A percentile compares a stretch with the other conserved stretches of the same genome.
These are phyloP conservation scores for Collariella sp. DNA, from an alignment of 495 filamentous ascomycete genomes.

Conservation along the genomic window DNA sequence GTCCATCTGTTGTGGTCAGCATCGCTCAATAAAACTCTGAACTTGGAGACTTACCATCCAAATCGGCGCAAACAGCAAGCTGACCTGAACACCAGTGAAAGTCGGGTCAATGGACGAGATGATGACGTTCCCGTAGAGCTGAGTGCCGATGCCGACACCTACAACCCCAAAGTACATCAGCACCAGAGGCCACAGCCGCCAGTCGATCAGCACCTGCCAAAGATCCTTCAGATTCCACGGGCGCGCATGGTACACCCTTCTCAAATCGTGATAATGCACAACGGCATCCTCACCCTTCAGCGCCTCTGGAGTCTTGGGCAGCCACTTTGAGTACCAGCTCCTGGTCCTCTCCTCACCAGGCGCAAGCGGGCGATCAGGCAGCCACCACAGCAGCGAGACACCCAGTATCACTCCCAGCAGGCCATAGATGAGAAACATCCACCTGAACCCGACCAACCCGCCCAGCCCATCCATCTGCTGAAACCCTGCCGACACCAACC, in stretches of 20 bases:
- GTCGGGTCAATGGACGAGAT: constrained; percentile 66
- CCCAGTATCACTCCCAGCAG: constrained; percentile 63
- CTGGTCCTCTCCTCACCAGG: constrained; percentile 48
- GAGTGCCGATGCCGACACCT: constrained; percentile 81
- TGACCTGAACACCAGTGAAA: constrained; percentile 66
- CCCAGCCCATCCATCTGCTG: constrained; percentile 76
- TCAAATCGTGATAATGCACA: constrained; percentile 78
- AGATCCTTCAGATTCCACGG: constrained; percentile 66
- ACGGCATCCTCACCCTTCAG: constrained; percentile 69
- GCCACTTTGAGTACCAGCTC: constrained; percentile 45
- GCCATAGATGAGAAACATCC: constrained; percentile 93
- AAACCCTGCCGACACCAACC: constrained; percentile 83
- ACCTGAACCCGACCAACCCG: constrained; percentile 78
- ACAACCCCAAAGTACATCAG: constrained; percentile 95
- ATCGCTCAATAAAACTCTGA: background rate
- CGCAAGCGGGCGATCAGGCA: constrained; percentile 70
- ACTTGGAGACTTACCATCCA: constrained; percentile 59
- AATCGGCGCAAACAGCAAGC: constrained; percentile 78
- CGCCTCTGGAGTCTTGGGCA: constrained; percentile 58
- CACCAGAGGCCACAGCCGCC: constrained; percentile 75
- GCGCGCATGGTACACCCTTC: constrained; percentile 63
- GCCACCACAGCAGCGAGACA: constrained; percentile 72
- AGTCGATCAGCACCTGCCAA: constrained; percentile 61
- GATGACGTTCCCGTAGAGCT: constrained; percentile 79
- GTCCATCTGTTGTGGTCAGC: constrained; percentile 52